Base-by-base conservation (phyloP, 371 early-diverging fungal species). In the Lichtheimia hyalospora region DNA sequence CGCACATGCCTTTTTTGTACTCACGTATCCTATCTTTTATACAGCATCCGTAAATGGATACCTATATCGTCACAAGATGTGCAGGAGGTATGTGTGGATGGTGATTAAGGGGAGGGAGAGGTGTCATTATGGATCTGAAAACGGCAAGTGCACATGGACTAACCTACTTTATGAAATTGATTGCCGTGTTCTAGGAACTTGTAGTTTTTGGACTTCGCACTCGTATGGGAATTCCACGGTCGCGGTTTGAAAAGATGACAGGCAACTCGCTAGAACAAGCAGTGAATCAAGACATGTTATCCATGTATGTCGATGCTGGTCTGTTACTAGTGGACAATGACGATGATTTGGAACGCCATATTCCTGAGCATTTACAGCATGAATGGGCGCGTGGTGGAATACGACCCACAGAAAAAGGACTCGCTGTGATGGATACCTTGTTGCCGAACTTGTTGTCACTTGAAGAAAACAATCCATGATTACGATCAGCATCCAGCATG, bases 171-270 rank as follows among this genome's bases (percentile, higher is more conserved):
- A 34, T 48, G n/a, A 21, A 16, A 24, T 21, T 41, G 24, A 18
- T 54, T 20, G 8, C 34, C 34, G 34, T 8, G 34, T 34, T 18
- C 7, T 67, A 86, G 72, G 92, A 91, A 66, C 58, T 85, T 5
- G 67, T 91, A 3, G 81, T 90, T 24, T 81, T 91, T 58, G 89
- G 92, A 0, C 67, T 92, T 67, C 82, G 92, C 3, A 91, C 86
- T 15, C 81, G 70, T 15, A 81, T 73, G 64, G 89, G 89, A 1
- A 59, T 89, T 15, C 70, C 75, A 14, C 66, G 79, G 23, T 54
- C 60, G 12, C 54, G 75, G 25, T 84, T 82, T 49, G 49, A 34
- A 23, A 12, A 27, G 2, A 61, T 75, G 62, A 73, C 79, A 27
- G 73, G 71, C 4, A 48, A 24, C 8, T n/a, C 16, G 7, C 52